Evolutionary conservation across 352 stramenopile species (phyloP).

Genomic region (Hyaloperonospora brassicae): DNA sequence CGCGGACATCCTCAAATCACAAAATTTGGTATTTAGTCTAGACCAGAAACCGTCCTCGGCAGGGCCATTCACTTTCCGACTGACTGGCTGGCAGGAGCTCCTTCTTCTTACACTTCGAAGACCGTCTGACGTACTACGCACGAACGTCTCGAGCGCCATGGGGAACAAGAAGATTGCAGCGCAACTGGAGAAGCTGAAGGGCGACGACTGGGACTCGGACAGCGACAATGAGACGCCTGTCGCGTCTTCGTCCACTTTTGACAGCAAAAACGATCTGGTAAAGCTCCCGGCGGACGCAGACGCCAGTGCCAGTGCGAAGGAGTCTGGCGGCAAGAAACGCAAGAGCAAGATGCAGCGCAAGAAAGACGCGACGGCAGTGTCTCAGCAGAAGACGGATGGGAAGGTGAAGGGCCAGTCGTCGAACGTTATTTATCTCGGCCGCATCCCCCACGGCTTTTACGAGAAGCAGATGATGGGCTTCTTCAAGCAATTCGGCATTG

Average conservation of each 20-base stretch:
- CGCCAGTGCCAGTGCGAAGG: constrained; percentile 2
- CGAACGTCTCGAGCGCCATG: constrained; percentile 4
- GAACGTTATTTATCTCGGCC: constrained; percentile 94
- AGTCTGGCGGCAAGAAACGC: constrained; percentile 23
- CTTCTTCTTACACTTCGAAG: neutral
- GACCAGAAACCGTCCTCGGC: neutral
- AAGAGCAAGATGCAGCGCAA: constrained; percentile 45
- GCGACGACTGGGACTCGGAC: constrained; percentile 82
- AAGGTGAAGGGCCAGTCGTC: constrained; percentile 40
- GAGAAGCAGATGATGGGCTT: constrained; percentile 93
- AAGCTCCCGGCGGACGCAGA: constrained; percentile 27
- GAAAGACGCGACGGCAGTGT: constrained; percentile 19
- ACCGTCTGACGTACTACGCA: too few relatives aligned
- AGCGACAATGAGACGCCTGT: constrained; percentile 48
- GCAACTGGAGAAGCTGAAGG: constrained; percentile 75
- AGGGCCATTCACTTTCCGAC: constrained; percentile 21
- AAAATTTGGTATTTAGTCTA: constrained; percentile 2
- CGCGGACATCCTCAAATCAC: neutral
- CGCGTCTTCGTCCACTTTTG: constrained; percentile 26
- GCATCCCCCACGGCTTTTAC: constrained; percentile 94
- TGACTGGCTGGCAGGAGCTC: constrained; percentile 5
- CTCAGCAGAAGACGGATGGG: constrained; percentile 16
- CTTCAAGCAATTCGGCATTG: constrained; percentile 94
- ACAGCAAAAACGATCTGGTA: constrained; percentile 47
- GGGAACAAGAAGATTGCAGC: constrained; percentile 73